Base-by-base conservation (phyloP, 805 yeast species). In the Candida ulmi region DNA sequence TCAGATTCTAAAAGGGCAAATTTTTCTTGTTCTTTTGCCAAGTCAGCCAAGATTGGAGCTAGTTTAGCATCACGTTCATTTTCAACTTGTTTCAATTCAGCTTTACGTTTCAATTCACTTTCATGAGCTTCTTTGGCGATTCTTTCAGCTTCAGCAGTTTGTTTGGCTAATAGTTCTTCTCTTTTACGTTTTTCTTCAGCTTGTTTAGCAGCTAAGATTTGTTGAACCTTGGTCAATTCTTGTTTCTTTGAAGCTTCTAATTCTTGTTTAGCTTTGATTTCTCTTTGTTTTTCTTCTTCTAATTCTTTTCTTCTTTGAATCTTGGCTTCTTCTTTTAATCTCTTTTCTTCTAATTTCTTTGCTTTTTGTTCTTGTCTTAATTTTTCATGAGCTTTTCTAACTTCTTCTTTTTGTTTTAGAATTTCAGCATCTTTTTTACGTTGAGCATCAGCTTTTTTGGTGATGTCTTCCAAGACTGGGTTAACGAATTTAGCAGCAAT, bases 401-500 rank as follows among this genome's bases (percentile, higher is more conserved):
- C 61, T 38, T 65, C 67, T 18, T 61, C 63, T 38, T 50, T 52
- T 47, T 65, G 46, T 40, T 58, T 54, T 33, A 61, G 60, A 45
- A 60, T 55, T 48, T 65, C 76, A 37, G 64, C 65, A 58, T 81
- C 86, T 35, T 65, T 60, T 31, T 65, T 63, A 41, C 95, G 76
- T 63, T 87, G 91, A 35, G 75, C 72, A 17, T 62, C 69, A 17
- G 95, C 95, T 55, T 84, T 81, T 34, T 69, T 62, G 50, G 75
- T 69, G 53, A 91, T 77, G 60, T 87, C 90, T 30, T 69, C 71
- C 53, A 91, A 67, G 5, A 91, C 88, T 8, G 99, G 99, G 48
- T 75, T 71, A 42, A 93, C 95, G 54, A 85, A 70, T 35, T 79
- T 72, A 44, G 78, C 66, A 17, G 99, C 98, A 66, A 91, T 75